Evolutionary conservation across 2,329 filamentous ascomycete species (phyloP).

Genomic region (Neoascochyta sp.): DNA sequence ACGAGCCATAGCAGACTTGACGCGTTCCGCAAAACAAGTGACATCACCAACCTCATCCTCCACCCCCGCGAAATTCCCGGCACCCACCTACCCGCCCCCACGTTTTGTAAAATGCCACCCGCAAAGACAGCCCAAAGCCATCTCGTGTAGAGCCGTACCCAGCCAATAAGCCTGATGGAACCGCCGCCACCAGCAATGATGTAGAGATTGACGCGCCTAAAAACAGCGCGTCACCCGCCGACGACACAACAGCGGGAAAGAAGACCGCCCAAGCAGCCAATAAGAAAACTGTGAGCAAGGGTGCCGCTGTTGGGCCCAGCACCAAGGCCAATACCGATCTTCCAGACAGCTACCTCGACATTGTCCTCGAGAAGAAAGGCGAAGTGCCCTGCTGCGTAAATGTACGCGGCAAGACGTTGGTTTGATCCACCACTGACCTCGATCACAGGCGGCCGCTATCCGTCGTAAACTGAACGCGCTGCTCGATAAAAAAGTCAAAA

Average conservation of each 20-base stretch:
- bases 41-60: too few relatives aligned
- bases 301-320: too few relatives aligned
- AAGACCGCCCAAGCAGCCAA: not conserved
- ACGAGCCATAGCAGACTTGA: too few relatives aligned
- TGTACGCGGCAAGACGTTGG: too few relatives aligned
- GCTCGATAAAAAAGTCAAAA: slow-evolving; percentile 10
- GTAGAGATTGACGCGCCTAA: not conserved
- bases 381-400: slow-evolving; percentile 18
- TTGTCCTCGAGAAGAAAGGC: slow-evolving; percentile 12
- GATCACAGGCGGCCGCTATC: slow-evolving; percentile 9
- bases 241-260: too few relatives aligned
- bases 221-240: slow-evolving; percentile 1
- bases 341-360: slow-evolving; percentile 11
- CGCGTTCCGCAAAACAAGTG: too few relatives aligned
- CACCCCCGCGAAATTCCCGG: too few relatives aligned
- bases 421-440: too few relatives aligned
- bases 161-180: not conserved
- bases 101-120: too few relatives aligned
- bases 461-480: slow-evolving; percentile 15
- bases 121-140: not conserved
- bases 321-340: slow-evolving; percentile 2
- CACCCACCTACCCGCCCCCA: too few relatives aligned
- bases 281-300: too few relatives aligned
- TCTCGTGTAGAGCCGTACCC: not conserved
- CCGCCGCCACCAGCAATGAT: not conserved